phyloP scores from a whole-genome alignment of 495 filamentous ascomycete species.

The Glonium stellatum region DNA sequence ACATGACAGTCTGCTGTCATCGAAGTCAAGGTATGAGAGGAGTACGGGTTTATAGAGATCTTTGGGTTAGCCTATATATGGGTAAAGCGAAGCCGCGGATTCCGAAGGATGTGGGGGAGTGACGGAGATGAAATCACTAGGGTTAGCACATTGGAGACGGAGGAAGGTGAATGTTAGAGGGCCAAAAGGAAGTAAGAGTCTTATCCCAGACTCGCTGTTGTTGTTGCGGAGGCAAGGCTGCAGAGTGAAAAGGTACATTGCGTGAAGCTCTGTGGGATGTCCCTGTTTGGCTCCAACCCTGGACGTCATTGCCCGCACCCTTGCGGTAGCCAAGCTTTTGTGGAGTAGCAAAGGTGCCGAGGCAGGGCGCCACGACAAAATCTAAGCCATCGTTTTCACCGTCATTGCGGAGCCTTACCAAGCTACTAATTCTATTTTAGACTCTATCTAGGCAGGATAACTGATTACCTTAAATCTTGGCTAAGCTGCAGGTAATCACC shows the following conservation, averaged over 20 bases:
- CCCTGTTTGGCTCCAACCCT: neutral
- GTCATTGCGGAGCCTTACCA: too few species aligned
- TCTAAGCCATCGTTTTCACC: too few species aligned
- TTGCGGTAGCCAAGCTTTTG: neutral
- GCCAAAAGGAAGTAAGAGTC: neutral
- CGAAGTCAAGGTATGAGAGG: neutral
- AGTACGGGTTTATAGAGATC: neutral
- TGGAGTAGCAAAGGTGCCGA: neutral
- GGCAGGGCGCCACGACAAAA: neutral
- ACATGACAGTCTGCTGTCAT: constrained; percentile 20
- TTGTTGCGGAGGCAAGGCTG: neutral
- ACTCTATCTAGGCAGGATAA: too few species aligned
- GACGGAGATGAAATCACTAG: neutral
- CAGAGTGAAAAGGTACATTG: neutral
- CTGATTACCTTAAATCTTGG: too few species aligned
- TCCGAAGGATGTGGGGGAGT: neutral
- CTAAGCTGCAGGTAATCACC: too few species aligned
- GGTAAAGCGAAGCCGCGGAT: neutral
- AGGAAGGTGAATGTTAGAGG: neutral
- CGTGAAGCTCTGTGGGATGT: neutral
- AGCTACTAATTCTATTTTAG: too few species aligned
- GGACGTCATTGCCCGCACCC: neutral
- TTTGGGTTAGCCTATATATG: neutral
- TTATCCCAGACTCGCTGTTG: neutral
- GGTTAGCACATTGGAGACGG: neutral